A percentile compares a stretch with the other conserved stretches of the same genome.
These are phyloP conservation scores for Lomentospora prolificans DNA, from an alignment of 2,329 filamentous ascomycete species.

Conservation along the genomic window DNA sequence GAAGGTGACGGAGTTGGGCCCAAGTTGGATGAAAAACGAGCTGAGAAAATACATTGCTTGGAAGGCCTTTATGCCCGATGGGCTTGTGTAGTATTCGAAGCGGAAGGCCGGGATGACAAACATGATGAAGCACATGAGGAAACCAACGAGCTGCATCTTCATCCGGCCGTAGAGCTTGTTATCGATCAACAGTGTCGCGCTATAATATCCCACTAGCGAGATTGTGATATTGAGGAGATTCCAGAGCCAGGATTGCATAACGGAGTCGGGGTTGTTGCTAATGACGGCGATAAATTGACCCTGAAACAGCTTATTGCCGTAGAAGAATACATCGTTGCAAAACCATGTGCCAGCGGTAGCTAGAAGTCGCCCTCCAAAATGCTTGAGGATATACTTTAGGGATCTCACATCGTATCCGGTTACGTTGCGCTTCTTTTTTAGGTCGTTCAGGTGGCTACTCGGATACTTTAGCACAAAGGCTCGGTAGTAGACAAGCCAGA, in stretches of 20 bases:
- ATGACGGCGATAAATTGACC: constrained; percentile 80
- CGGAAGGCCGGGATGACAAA: constrained; percentile 87
- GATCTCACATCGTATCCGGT: constrained; percentile 90
- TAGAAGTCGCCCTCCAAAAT: constrained; percentile 70
- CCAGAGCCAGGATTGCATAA: constrained; percentile 86
- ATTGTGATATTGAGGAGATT: constrained; percentile 86
- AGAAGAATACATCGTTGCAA: constrained; percentile 97
- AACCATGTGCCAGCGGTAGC: constrained; percentile 69
- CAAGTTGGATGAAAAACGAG: constrained; percentile 98
- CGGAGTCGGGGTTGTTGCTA: constrained; percentile 46
- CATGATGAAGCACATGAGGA: constrained; percentile 84
- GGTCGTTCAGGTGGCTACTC: constrained; percentile 67
- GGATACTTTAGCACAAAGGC: constrained; percentile 87
- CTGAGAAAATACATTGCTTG: constrained; percentile 97
- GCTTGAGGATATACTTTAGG: constrained; percentile 62
- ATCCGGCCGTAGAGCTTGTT: constrained; percentile 95
- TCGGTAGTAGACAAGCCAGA: constrained; percentile 95
- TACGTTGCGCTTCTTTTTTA: constrained; percentile 79
- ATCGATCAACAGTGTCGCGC: constrained; percentile 81
- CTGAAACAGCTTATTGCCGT: constrained; percentile 98
- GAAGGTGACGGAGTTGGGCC: constrained; percentile 93
- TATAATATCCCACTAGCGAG: constrained; percentile 79
- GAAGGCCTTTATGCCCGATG: constrained; percentile 68
- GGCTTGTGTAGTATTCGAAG: constrained; percentile 69
- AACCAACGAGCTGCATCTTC: constrained; percentile 91